Conservation (phyloP, 2,329 filamentous ascomycete species). For the Botrytis hyacinthi region DNA sequence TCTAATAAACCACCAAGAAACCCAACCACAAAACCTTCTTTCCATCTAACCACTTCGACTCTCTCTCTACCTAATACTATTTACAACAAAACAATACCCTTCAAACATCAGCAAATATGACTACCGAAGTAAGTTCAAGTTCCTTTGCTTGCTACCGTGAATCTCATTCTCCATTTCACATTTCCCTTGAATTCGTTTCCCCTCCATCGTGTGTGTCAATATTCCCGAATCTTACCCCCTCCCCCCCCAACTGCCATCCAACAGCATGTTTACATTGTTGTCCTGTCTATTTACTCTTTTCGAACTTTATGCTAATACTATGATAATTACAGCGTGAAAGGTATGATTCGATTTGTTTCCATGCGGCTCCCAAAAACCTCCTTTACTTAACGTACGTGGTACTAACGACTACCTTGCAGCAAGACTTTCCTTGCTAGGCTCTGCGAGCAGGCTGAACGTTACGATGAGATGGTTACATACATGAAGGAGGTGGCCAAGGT, state of each 20-base stretch:
- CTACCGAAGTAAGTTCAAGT: constrained; percentile 40
- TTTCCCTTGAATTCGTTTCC: constrained; percentile 20
- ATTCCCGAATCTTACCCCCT: constrained; percentile 9
- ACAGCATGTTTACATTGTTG: constrained; percentile 14
- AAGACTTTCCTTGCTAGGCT: constrained; percentile 99
- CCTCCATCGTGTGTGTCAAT: constrained; percentile 14
- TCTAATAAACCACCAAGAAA: constrained; percentile 17
- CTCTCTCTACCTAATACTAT: constrained; percentile 22
- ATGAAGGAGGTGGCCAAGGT: constrained; percentile 99
- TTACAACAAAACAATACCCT: constrained; percentile 11
- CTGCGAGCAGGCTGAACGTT: constrained; percentile 99
- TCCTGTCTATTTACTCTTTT: constrained; percentile 17
- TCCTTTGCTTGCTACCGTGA: constrained; percentile 15
- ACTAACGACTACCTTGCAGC: constrained; percentile 52
- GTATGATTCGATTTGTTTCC: constrained; percentile 27
- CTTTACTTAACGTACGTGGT: constrained; percentile 19
- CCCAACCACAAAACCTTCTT: constrained; percentile 5
- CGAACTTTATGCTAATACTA: constrained; percentile 30
- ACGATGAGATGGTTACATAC: constrained; percentile 99
- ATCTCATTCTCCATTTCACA: background rate
- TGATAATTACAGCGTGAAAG: constrained; percentile 38
- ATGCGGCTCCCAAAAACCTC: constrained; percentile 20
- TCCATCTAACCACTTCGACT: constrained; percentile 18
- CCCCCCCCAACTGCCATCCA: constrained; percentile 28
- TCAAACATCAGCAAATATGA: constrained; percentile 32